Evolutionary conservation across 257 asterid species (phyloP).

Genomic region (Solanum ossicruentum): DNA sequence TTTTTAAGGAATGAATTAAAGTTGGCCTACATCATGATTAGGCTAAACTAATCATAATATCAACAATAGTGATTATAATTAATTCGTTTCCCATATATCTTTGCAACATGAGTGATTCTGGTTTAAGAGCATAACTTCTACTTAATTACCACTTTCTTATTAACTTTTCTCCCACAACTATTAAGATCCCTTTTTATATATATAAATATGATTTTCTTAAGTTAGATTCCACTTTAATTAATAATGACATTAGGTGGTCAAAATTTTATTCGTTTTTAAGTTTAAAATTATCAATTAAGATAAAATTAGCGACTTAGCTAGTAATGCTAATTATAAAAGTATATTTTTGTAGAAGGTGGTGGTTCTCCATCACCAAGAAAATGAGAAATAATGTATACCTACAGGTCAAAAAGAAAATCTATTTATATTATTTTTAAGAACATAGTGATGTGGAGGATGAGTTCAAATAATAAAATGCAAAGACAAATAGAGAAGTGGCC

Average conservation of each 20-base stretch:
- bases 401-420: not conserved
- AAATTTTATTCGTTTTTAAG: not conserved
- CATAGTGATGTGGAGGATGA: not conserved
- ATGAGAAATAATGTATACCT: not conserved
- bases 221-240: not conserved
- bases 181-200: not conserved
- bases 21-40: not conserved
- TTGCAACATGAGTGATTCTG: not conserved
- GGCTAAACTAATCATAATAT: not conserved
- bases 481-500: not conserved
- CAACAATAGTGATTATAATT: not conserved
- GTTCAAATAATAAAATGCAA: not conserved
- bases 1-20: not conserved
- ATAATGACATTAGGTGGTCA: not conserved
- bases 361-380: not conserved
- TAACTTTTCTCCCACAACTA: not conserved
- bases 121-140: not conserved
- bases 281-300: not conserved
- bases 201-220: too few relatives aligned
- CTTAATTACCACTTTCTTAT: not conserved
- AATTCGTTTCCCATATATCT: not conserved
- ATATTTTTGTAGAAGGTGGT: not conserved
- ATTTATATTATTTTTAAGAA: not conserved
- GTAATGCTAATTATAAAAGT: not conserved
- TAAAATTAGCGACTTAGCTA: not conserved